A percentile compares a stretch with the other conserved stretches of the same genome.
phyloP scores from a whole-genome alignment of 192 early-diverging fungal genomes.

The Jimgerdemannia flammicorona region DNA sequence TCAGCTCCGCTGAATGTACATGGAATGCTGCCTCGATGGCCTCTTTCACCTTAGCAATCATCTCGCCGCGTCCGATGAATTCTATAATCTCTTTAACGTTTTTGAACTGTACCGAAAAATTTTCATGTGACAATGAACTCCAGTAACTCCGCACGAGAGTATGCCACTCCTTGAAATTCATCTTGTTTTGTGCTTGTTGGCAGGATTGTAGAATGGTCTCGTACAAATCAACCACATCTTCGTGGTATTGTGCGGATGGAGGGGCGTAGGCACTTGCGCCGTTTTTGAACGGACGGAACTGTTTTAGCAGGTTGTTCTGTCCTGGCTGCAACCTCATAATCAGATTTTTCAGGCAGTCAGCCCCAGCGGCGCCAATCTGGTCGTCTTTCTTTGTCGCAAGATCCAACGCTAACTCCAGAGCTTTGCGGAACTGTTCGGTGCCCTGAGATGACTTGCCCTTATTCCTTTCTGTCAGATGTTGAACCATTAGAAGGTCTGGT shows the following conservation, averaged over 20 bases:
- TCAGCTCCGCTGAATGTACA: not conserved
- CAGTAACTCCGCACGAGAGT: conserved; percentile 11
- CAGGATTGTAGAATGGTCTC: conserved; percentile 2
- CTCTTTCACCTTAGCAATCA: conserved; percentile 14
- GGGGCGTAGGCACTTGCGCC: conserved; percentile 15
- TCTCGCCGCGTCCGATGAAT: conserved; percentile 13
- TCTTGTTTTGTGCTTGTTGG: conserved; percentile 10
- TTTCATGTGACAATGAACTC: conserved; percentile 2
- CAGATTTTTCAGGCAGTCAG: conserved; percentile 11
- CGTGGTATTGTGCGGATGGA: conserved; percentile 18
- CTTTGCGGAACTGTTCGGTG: conserved; percentile 6
- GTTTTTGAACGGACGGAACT: conserved; percentile 18
- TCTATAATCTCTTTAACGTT: conserved; percentile 15
- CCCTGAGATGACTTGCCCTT: not conserved
- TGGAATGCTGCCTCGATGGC: conserved; percentile 7
- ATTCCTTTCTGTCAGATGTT: conserved; percentile 13
- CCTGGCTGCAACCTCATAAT: conserved; percentile 8
- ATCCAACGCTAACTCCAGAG: conserved; percentile 13
- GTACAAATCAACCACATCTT: conserved; percentile 13
- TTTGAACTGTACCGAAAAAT: conserved; percentile 17
- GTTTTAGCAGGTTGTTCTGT: conserved; percentile 8
- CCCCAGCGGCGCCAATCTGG: conserved; percentile 8
- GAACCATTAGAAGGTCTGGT: conserved; percentile 19
- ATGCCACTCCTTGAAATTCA: conserved; percentile 10
- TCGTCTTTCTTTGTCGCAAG: conserved; percentile 10